phyloP scores from a whole-genome alignment of 768 basidiomycete genomes.

The Mycena venus region DNA sequence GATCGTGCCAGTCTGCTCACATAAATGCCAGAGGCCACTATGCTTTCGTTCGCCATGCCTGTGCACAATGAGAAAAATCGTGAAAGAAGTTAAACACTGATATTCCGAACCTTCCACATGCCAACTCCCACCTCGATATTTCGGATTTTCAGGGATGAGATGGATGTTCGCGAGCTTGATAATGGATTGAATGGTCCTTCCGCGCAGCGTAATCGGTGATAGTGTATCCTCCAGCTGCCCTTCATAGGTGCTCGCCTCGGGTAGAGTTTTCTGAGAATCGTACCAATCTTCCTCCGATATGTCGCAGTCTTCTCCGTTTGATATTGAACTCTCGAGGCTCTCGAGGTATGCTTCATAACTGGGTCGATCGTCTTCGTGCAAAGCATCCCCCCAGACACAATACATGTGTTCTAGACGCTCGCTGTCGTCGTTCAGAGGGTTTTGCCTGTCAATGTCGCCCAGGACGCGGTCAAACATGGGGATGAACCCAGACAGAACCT shows the following conservation, averaged over 20 bases:
- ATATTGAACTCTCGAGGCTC: too few relatives aligned
- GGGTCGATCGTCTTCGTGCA: too few relatives aligned
- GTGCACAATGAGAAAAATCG: neutral
- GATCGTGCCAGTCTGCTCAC: too few relatives aligned
- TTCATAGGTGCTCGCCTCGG: neutral
- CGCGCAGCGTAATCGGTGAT: neutral
- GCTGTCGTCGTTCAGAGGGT: neutral
- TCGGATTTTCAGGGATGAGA: conserved; percentile 45
- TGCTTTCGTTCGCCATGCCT: conserved; percentile 46
- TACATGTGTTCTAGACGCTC: neutral
- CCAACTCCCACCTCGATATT: conserved; percentile 43
- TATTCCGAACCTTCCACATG: conserved; percentile 44
- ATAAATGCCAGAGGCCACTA: conserved; percentile 37
- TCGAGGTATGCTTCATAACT: too few relatives aligned
- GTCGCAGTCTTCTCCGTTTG: neutral
- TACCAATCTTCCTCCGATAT: neutral
- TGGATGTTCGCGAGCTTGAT: conserved; percentile 47
- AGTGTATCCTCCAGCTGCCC: conserved; percentile 1
- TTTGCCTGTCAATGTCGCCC: conserved; percentile 2
- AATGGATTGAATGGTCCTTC: conserved; percentile 30
- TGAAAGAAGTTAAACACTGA: neutral
- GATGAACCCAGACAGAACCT: neutral
- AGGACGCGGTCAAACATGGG: too few relatives aligned
- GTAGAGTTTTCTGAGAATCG: neutral
- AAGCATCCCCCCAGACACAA: neutral